Percentiles rank a stretch among this genome's conserved stretches.
Evolutionary conservation across 1,139 yeast species (phyloP).

Genomic region (Debaryomyces nepalensis): DNA sequence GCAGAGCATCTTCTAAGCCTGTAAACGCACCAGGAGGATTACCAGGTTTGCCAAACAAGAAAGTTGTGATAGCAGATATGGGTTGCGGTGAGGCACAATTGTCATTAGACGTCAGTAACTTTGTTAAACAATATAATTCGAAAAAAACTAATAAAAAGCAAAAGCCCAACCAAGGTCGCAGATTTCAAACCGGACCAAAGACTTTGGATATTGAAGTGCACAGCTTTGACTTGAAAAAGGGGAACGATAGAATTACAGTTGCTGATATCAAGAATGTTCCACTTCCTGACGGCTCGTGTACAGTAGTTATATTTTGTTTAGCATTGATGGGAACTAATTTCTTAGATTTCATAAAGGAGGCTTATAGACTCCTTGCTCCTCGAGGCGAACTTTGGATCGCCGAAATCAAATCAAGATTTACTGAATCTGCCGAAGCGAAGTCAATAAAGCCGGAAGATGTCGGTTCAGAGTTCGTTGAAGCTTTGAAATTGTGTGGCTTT

Average conservation of each 20-base stretch:
- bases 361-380: slow-evolving; percentile 83
- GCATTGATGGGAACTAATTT: slow-evolving; percentile 98
- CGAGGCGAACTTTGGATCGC: slow-evolving; percentile 97
- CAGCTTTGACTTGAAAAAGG: slow-evolving; percentile 88
- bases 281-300: slow-evolving; percentile 72
- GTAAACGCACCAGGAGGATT: slow-evolving; percentile 95
- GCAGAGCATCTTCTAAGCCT: slow-evolving; percentile 60
- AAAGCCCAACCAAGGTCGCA: slow-evolving; percentile 33
- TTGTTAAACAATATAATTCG: slow-evolving; percentile 43
- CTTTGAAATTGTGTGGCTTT: slow-evolving; percentile 78
- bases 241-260: slow-evolving; percentile 86
- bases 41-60: slow-evolving; percentile 62
- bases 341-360: slow-evolving; percentile 88
- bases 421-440: slow-evolving; percentile 47
- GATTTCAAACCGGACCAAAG: slow-evolving; percentile 27
- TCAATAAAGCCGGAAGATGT: slow-evolving; percentile 39
- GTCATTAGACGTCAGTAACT: slow-evolving; percentile 64
- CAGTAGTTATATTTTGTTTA: slow-evolving; percentile 86
- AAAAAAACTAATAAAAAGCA: slow-evolving; percentile 40
- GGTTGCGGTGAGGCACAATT: slow-evolving; percentile 98
- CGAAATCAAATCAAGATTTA: slow-evolving; percentile 90
- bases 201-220: slow-evolving; percentile 66
- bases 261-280: slow-evolving; percentile 96
- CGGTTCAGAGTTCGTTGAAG: slow-evolving; percentile 78
- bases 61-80: slow-evolving; percentile 91